Conservation (phyloP, 768 basidiomycete genomes). For the Suillus luteus region DNA sequence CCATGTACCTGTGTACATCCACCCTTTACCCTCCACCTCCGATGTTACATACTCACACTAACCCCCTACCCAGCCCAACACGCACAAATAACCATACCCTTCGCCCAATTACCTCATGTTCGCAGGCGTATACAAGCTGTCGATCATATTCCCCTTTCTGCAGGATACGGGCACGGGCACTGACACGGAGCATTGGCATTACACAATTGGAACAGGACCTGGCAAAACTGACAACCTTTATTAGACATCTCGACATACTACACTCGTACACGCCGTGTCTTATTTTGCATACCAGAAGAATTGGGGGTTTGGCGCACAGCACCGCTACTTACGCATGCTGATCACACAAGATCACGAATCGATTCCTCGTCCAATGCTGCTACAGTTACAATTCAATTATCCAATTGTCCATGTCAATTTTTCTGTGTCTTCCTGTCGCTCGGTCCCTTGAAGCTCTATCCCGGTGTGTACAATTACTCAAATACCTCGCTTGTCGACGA, state of each 20-base stretch:
- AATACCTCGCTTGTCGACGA: not conserved
- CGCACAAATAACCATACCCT: constrained; percentile 73
- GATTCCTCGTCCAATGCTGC: not conserved
- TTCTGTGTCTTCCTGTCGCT: not conserved
- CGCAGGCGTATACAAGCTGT: constrained; percentile 91
- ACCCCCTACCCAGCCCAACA: constrained; percentile 46
- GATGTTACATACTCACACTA: not conserved
- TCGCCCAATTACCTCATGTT: constrained; percentile 95
- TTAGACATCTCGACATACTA: not conserved
- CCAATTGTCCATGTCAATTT: not conserved
- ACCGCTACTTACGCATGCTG: not conserved
- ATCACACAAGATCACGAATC: not conserved
- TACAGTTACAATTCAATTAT: not conserved
- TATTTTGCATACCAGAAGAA: not conserved
- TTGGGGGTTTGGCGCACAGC: not conserved
- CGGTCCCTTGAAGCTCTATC: not conserved
- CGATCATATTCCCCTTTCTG: constrained; percentile 83
- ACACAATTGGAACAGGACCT: too few relatives aligned
- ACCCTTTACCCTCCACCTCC: not conserved
- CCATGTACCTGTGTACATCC: not conserved
- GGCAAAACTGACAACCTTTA: not conserved
- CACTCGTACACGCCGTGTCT: not conserved
- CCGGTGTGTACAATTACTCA: not conserved
- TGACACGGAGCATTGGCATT: constrained; percentile 17
- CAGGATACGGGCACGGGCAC: constrained; percentile 77